phyloP scores from a whole-genome alignment of 2,329 filamentous ascomycete species.

The Sarocladium strictum region DNA sequence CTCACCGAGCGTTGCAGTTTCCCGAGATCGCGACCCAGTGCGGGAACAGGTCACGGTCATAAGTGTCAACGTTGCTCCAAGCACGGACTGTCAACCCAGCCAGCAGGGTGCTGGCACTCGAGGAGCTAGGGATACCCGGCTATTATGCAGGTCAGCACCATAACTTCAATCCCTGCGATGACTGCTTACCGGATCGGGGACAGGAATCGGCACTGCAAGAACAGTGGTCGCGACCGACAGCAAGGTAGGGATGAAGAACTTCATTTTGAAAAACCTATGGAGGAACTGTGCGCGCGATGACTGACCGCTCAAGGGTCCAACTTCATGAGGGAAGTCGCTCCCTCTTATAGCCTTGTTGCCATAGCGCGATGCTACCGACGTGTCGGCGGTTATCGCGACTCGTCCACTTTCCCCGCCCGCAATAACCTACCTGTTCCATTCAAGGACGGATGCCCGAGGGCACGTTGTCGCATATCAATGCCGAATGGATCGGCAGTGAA shows the following conservation, averaged over 20 bases:
- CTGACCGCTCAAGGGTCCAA: background rate
- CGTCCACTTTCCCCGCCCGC: background rate
- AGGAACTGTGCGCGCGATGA: background rate
- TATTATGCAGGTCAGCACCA: constrained; percentile 17
- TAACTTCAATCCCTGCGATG: background rate
- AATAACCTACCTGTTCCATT: background rate
- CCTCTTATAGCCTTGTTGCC: background rate
- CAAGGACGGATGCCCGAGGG: background rate
- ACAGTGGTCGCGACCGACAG: constrained; percentile 20
- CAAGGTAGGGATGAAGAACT: constrained; percentile 21
- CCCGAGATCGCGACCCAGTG: constrained; percentile 64
- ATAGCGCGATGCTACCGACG: background rate
- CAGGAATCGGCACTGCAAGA: constrained; percentile 16
- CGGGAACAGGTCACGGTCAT: constrained; percentile 63
- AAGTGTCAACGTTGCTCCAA: constrained; percentile 47
- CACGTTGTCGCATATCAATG: constrained; percentile 4
- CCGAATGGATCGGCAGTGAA: constrained; percentile 6
- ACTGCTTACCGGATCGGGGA: background rate
- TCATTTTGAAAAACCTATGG: constrained; percentile 19
- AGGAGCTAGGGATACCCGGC: constrained; percentile 57
- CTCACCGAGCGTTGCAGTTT: constrained; percentile 60
- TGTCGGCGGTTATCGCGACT: background rate
- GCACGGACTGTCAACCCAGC: constrained; percentile 50
- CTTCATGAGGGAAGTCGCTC: background rate
- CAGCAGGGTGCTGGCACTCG: constrained; percentile 53